These are phyloP conservation scores for Arabis alpina DNA, from an alignment of 345 rosid genomes.

Conservation along the genomic window DNA sequence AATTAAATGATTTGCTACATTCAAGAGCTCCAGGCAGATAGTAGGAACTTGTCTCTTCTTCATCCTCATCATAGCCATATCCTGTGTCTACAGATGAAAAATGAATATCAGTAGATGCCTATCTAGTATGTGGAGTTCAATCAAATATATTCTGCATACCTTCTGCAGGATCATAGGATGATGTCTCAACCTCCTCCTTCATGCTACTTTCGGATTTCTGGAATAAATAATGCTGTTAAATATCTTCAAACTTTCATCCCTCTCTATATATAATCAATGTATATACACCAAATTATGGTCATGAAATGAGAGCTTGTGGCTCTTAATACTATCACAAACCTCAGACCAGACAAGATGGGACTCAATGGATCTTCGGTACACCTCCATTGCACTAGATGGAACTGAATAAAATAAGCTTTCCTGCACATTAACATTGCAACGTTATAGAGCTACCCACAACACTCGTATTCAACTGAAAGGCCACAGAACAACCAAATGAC, in stretches of 20 bases:
- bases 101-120: not conserved
- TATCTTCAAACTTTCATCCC: slow-evolving; percentile 1
- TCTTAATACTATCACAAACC: slow-evolving; percentile 35
- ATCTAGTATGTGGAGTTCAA: slow-evolving; percentile 24
- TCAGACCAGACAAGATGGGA: slow-evolving; percentile 52
- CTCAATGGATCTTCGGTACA: slow-evolving; percentile 77
- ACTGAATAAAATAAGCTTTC: slow-evolving; percentile 89
- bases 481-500: slow-evolving; percentile 26
- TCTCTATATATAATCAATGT: not conserved
- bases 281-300: slow-evolving; percentile 9
- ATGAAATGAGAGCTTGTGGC: slow-evolving; percentile 12
- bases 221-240: slow-evolving; percentile 26
- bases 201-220: slow-evolving; percentile 77
- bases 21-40: slow-evolving; percentile 65
- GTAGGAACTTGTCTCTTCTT: slow-evolving; percentile 74
- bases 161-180: slow-evolving; percentile 60
- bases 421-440: slow-evolving; percentile 54
- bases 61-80: slow-evolving; percentile 82
- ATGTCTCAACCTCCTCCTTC: slow-evolving; percentile 87
- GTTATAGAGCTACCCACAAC: slow-evolving; percentile 9
- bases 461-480: slow-evolving; percentile 22
- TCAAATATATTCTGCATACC: slow-evolving; percentile 57
- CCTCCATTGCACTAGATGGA: slow-evolving; percentile 78
- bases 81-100: slow-evolving; percentile 58
- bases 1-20: slow-evolving; percentile 55